Evolutionary conservation across 2,329 filamentous ascomycete species (phyloP), one percentile per base, ranked within the genome.

Genomic region (Diaporthe longicolla): DNA sequence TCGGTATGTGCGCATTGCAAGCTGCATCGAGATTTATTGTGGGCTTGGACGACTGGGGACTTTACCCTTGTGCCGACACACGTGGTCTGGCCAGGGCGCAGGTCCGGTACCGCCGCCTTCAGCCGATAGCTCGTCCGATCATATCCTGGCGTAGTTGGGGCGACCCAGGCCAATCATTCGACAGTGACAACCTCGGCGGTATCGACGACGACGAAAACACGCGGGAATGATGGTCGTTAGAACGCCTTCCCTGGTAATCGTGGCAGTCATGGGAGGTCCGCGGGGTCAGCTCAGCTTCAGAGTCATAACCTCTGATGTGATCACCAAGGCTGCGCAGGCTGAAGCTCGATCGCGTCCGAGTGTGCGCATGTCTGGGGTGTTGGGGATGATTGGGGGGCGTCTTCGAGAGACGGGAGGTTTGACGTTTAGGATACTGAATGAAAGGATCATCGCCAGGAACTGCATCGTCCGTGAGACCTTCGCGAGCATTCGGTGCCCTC

Each of bases 391-490:
- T 78, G 1, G 84, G 85, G 4, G 84, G 84, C 35, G 82, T 76
- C 77, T 91, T 92, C 52, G 87, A 86, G 5, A 91, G 81, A 24
- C 89, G 86, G 5, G 89, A 89, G 4, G 86, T 83, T 19, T 88
- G 87, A 15, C 89, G 86, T 80, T 87, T 90, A 1, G 87, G 83
- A 15, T 84, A 82, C 10, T 87, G 81, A 40, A 92, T 80, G 76
- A 90, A 93, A 4, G 91, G 89, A 59, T 88, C 87, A 73, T 89
- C 90, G 45, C 91, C 90, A 7, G 90, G 89, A 3, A 92, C 80
- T 1, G 86, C 81, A 77, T 92, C 89, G 75, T 92, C 90, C 3
- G 91, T 92, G 8, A 93, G 85, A 21, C 91, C 91, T 1, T 86
- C 86, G 26, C 90, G 84, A n/a, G 90, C 85, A 77, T 92, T 92